Evolutionary conservation across 371 early-diverging fungal species (phyloP), one percentile per base, ranked within the genome.

Genomic region (Zychaea mexicana): DNA sequence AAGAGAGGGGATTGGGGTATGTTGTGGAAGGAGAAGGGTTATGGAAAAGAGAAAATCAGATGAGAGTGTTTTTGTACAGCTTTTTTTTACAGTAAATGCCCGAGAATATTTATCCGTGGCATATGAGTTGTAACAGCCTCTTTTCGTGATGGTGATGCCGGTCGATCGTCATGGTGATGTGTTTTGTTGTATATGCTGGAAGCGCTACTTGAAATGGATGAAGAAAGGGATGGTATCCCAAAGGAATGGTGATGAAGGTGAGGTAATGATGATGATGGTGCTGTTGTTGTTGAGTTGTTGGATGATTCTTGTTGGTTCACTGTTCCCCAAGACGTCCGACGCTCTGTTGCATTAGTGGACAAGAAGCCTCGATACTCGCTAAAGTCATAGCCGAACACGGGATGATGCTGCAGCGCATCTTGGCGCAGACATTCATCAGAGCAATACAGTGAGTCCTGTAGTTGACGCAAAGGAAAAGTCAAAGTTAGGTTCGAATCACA

Each of bases 391-490:
- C 66, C 70, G 17, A 65, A 61, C 60, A 69, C 58, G 19, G 70
- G 70, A 21, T 62, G 64, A 49, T 62, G 66, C 12, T 49, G 27
- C 19, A 67, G 26, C 1, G 72, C 72, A 46, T 71, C 72, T 46
- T 59, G 62, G 12, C 59, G 57, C 19, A 71, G 24, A 49, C 72
- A 71, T 13, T 65, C 68, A 52, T 67, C 68, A 17, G 72, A 71
- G 55, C 72, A 71, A 52, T 71, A 71, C 3, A 71, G 33, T 6
- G 72, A 71, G 57, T 65, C 60, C 67, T 67, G 54, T 22, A 30
- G 30, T 8, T 13, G 17, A 47, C 21, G n/a, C 24, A 10, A 24
- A 49, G 24, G 12, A 22, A 12, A n/a, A 42, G 42, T 42, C 4
- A 12, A 42, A 12, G n/a, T 12, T 7, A 42, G 42, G 15, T 42